A percentile compares a stretch with the other conserved stretches of the same genome.
These are phyloP conservation scores for Corymbia maculata DNA, from an alignment of 345 rosid species.

Conservation along the genomic window DNA sequence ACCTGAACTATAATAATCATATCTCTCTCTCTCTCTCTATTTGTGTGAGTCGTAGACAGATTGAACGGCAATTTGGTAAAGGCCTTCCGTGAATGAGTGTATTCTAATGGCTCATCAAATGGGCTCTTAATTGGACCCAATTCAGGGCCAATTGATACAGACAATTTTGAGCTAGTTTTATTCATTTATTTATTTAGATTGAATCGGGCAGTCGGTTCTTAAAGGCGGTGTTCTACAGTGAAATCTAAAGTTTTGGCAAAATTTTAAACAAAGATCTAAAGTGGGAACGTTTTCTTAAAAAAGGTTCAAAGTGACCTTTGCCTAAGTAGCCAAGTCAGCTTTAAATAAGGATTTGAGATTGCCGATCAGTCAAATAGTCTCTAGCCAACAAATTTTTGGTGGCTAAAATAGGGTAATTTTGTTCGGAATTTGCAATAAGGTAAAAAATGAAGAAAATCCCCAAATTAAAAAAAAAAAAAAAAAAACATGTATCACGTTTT, in stretches of 20 bases:
- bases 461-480: conserved; percentile 23
- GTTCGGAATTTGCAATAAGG: neutral
- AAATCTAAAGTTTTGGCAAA: too few relatives aligned
- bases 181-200: too few relatives aligned
- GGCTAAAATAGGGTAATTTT: too few relatives aligned
- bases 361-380: neutral
- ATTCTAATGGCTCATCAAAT: neutral
- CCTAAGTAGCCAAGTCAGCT: neutral
- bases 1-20: neutral
- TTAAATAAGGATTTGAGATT: neutral
- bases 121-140: neutral
- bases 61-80: neutral
- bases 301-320: rapidly evolving
- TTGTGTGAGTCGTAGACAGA: neutral
- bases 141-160: neutral
- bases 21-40: too few relatives aligned
- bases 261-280: neutral
- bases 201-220: neutral
- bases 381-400: neutral
- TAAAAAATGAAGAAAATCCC: neutral
- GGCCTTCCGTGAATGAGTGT: neutral
- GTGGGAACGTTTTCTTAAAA: neutral
- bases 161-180: neutral
- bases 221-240: neutral
- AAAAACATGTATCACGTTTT: neutral